Evolutionary conservation across 2,329 filamentous ascomycete species (phyloP), one percentile per base, ranked within the genome.

Genomic region (Stemphylium lycopersici): DNA sequence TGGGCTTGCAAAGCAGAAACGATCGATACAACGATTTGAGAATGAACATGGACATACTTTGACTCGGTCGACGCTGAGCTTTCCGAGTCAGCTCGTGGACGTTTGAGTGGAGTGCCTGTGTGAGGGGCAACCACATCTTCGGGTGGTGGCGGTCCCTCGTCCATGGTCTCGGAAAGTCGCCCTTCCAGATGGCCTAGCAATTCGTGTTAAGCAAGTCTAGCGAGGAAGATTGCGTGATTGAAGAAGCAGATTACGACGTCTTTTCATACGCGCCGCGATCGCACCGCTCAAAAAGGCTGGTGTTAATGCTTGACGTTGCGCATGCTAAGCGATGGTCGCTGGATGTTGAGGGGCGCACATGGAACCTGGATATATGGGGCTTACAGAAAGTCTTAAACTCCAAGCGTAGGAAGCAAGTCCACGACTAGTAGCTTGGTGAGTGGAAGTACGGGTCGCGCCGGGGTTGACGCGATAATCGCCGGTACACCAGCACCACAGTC

Each of bases 81-180:
- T 41, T 65, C 65, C 56, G 72, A 73, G 59, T 67, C 60, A 59
- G 67, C 56, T 59, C 70, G 65, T 36, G 56, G 54, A 49, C 70
- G 72, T 65, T 72, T 74, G 59, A 65, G 63, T 63, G 61, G 65
- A 65, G 65, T 61, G 63, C 61, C 63, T 64, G 67, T 73, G 66
- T 67, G 67, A 72, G 70, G 63, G 63, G 60, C 66, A 63, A 63
- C 71, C 71, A 58, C 58, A 58, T 64, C 63, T 58, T 69, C 71
- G 71, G 72, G 70, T 69, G 57, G 70, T 72, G 72, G 71, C 71
- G 65, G 68, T 59, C 57, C 67, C 69, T 66, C 61, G 45, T 71
- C 71, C 72, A 74, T 75, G 71, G 71, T 61, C 52, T 58, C 68
- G 71, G 71, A 71, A 64, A 59, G 61, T 51, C 57, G 57, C 58